A percentile compares a stretch with the other conserved stretches of the same genome.
These are phyloP conservation scores for Coniochaeta sp. DNA, from an alignment of 2,329 filamentous ascomycete genomes.

Conservation along the genomic window DNA sequence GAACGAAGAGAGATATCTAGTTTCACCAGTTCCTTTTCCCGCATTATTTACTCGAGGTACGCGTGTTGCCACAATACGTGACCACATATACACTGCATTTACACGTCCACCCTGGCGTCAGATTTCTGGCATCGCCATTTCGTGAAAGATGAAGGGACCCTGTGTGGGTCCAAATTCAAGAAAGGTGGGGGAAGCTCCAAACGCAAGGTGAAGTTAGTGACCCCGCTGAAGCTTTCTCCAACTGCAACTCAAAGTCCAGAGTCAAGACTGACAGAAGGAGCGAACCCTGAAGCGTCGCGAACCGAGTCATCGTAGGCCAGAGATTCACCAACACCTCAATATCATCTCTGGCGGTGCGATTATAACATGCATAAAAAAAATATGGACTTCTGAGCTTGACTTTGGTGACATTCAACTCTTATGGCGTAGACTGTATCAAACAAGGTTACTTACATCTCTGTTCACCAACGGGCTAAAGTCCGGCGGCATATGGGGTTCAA, in stretches of 20 bases:
- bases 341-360: background rate
- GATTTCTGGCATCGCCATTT: background rate
- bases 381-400: background rate
- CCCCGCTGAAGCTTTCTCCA: background rate
- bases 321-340: background rate
- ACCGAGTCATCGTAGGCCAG: background rate
- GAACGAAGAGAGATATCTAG: background rate
- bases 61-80: background rate
- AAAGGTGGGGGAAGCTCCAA: background rate
- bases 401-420: background rate
- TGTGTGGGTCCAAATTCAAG: background rate
- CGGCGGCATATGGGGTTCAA: background rate
- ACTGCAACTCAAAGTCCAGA: background rate
- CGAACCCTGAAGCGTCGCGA: background rate
- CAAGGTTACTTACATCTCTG: background rate
- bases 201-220: background rate
- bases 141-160: background rate
- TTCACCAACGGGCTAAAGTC: background rate
- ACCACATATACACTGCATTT: too few species aligned
- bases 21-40: background rate
- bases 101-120: too few species aligned
- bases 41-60: background rate
- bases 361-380: background rate
- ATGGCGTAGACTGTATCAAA: background rate
- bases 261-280: background rate